These are phyloP conservation scores for Pythium phragmiticola DNA, from an alignment of 352 stramenopile genomes.

Conservation along the genomic window DNA sequence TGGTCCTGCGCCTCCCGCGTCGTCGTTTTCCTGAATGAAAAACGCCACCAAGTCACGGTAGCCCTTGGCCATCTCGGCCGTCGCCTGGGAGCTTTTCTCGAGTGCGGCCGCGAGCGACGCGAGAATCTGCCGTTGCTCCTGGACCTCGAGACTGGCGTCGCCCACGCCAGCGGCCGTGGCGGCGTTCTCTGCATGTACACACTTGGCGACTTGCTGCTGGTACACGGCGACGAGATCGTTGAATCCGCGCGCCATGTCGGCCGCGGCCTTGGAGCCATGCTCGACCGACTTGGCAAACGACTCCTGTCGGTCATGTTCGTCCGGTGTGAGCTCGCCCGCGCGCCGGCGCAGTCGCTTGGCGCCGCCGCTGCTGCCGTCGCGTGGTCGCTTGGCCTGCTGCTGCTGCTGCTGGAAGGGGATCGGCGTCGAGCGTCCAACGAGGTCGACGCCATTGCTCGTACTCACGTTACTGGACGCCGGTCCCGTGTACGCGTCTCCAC, in stretches of 20 bases:
- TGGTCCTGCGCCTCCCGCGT: not conserved
- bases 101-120: conserved; percentile 38
- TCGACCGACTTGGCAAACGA: conserved; percentile 46
- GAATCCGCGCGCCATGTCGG: conserved; percentile 32
- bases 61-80: conserved; percentile 35
- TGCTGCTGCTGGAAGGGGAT: not conserved
- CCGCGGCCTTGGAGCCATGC: conserved; percentile 47
- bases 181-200: conserved; percentile 15
- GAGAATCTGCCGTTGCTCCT: conserved; percentile 24
- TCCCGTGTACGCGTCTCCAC: not conserved
- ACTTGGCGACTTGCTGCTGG: conserved; percentile 25
- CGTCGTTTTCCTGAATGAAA: conserved; percentile 26
- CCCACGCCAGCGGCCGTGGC: not conserved
- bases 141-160: conserved; percentile 15
- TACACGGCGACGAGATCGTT: conserved; percentile 27
- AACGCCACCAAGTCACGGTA: conserved; percentile 28
- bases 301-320: conserved; percentile 29
- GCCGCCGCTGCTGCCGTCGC: not conserved
- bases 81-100: conserved; percentile 47
- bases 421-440: not conserved
- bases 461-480: not conserved
- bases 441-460: conserved; percentile 2
- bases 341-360: conserved; percentile 18
- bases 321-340: conserved; percentile 10
- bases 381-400: conserved; percentile 11